These are phyloP conservation scores for Sisymbrium altissimum DNA, from an alignment of 345 rosid genomes.

Conservation along the genomic window DNA sequence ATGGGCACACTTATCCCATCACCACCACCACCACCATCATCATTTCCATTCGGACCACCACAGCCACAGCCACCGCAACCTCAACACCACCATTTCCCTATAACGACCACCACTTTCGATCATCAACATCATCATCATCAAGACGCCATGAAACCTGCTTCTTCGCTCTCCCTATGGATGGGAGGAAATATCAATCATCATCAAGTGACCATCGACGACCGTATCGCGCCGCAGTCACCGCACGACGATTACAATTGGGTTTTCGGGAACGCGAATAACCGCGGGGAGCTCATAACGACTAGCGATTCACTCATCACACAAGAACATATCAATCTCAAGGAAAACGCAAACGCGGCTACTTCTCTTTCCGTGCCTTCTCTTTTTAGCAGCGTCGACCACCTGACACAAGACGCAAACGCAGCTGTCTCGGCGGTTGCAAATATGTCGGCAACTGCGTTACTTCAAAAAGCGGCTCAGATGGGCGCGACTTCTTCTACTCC, in stretches of 20 bases:
- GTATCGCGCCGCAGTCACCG: slow-evolving; percentile 8
- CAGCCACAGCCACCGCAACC: slow-evolving; percentile 32
- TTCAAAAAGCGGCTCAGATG: slow-evolving; percentile 91
- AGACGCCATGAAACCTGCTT: slow-evolving; percentile 33
- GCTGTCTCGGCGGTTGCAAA: slow-evolving; percentile 36
- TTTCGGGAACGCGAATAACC: slow-evolving; percentile 24
- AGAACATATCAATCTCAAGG: slow-evolving; percentile 17
- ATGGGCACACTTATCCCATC: slow-evolving; percentile 43
- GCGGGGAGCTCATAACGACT: slow-evolving; percentile 19
- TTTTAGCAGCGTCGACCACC: slow-evolving; percentile 51
- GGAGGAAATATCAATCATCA: slow-evolving; percentile 35
- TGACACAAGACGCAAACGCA: slow-evolving; percentile 28
- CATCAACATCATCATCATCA: slow-evolving; percentile 42
- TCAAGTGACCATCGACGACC: slow-evolving; percentile 25
- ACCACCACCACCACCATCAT: slow-evolving; percentile 40
- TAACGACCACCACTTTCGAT: slow-evolving; percentile 25
- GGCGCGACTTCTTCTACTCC: slow-evolving; percentile 51
- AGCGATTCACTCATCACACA: slow-evolving; percentile 26
- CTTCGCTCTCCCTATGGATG: slow-evolving; percentile 31
- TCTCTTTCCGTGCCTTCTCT: slow-evolving; percentile 60
- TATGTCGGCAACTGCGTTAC: slow-evolving; percentile 93
- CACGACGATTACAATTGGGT: slow-evolving; percentile 26
- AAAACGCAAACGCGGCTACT: slow-evolving; percentile 31
- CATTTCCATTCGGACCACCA: slow-evolving; percentile 49
- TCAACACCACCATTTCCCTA: slow-evolving; percentile 32